Evolutionary conservation across 139 green algal genomes (phyloP).

Genomic region (Yamagishiella unicocca): DNA sequence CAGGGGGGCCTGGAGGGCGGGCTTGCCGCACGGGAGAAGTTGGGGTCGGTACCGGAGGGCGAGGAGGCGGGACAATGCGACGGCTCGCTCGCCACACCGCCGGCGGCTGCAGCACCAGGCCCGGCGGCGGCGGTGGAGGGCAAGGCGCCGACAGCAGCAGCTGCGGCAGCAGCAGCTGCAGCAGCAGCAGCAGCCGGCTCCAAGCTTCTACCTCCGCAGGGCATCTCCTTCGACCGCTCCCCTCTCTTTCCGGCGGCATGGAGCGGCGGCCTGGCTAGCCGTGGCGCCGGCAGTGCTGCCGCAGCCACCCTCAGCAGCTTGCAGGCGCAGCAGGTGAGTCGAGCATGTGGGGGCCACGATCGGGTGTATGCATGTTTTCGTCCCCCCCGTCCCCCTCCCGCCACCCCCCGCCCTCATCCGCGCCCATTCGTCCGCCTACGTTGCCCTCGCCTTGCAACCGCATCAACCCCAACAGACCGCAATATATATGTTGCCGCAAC

Average conservation of each 20-base stretch:
- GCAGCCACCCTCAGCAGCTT: background rate
- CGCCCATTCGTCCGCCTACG: background rate
- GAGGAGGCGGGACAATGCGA: no score
- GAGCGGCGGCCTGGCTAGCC: background rate
- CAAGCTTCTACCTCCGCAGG: background rate
- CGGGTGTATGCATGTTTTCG: background rate
- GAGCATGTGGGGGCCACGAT: background rate
- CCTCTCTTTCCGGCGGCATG: background rate
- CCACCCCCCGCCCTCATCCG: no score
- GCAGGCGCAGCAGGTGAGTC: background rate
- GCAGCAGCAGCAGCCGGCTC: background rate
- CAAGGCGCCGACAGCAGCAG: background rate
- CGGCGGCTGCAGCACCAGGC: background rate
- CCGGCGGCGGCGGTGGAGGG: background rate
- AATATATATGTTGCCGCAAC: no score
- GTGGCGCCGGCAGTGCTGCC: background rate
- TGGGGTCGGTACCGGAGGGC: no score
- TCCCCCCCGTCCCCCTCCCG: background rate
- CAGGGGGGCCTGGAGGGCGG: background rate
- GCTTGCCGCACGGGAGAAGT: background rate
- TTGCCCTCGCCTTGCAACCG: no score
- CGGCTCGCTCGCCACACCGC: no score
- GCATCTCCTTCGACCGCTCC: conserved; percentile 21
- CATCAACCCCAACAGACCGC: no score
- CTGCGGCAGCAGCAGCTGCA: background rate